A percentile compares a stretch with the other conserved stretches of the same genome.
These are phyloP conservation scores for Dothideomycetes sp. DNA, from an alignment of 2,329 filamentous ascomycete genomes.

Conservation along the genomic window DNA sequence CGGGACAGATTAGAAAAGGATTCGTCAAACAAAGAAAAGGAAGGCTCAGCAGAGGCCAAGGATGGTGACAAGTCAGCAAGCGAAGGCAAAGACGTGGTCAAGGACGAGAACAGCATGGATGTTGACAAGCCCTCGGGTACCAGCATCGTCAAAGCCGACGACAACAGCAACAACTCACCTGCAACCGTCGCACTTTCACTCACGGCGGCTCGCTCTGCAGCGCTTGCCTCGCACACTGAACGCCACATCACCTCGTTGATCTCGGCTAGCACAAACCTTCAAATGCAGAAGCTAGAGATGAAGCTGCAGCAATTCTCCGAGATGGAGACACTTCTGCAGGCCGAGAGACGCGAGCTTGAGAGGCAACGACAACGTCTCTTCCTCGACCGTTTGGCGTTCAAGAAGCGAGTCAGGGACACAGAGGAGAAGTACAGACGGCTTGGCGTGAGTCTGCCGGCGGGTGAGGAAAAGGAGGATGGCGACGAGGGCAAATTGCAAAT, in stretches of 20 bases:
- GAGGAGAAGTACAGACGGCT: constrained; percentile 52
- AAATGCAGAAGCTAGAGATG: constrained; percentile 88
- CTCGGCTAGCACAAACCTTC: constrained; percentile 82
- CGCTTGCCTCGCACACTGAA: constrained; percentile 89
- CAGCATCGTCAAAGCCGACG: constrained; percentile 35
- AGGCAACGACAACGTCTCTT: constrained; percentile 86
- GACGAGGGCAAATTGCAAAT: no score
- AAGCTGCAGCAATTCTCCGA: constrained; percentile 95
- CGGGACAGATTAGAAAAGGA: constrained; percentile 64
- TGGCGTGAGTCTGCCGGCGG: no score
- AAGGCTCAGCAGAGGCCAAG: constrained; percentile 7
- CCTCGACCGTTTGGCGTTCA: constrained; percentile 81
- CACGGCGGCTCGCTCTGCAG: constrained; percentile 74
- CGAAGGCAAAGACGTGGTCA: constrained; percentile 38
- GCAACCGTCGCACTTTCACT: constrained; percentile 76
- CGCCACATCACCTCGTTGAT: constrained; percentile 92
- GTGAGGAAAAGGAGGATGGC: no score
- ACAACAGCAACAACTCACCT: constrained; percentile 15
- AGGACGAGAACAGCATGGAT: constrained; percentile 49
- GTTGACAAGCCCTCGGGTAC: constrained; percentile 35
- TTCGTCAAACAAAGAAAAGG: constrained; percentile 42
- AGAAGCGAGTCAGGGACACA: constrained; percentile 72
- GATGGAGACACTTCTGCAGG: constrained; percentile 84
- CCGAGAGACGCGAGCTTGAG: constrained; percentile 86
- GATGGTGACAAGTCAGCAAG: constrained; percentile 35